Base-by-base conservation (phyloP, 352 stramenopile species). In the Globisporangium nodosum region DNA sequence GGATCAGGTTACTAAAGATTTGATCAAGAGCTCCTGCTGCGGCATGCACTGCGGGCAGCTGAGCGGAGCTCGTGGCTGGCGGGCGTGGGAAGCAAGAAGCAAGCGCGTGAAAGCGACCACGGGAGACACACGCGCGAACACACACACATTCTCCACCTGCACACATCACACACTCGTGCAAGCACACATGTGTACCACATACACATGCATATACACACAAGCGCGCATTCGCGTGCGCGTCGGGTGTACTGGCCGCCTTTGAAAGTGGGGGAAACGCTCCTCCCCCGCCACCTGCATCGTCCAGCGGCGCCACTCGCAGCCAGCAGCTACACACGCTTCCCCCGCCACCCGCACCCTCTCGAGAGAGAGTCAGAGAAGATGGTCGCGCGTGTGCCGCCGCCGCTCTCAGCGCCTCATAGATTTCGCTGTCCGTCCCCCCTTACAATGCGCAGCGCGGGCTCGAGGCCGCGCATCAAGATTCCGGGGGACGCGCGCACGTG, bases 1-100 rank as follows among this genome's bases (percentile, higher is more conserved):
- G 80, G 70, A 90, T 90, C 80, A 57, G 80, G 85, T 90, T 90
- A 90, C 80, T 90, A 90, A 90, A 90, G 80, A 87, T 79, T 71
- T 15, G 55, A 53, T 50, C 56, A 64, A 7, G 52, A 40, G 62
- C 31, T 80, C 71, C 76, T 83, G 69, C 65, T 65, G 74, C 61
- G 40, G 16, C 49, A 27, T 21, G 50, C 54, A 37, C 48, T 31
- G 30, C 49, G 47, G 37, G 27, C 45, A 49, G 35, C 53, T 50
- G 50, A 58, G 43, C 43, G 30, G 49, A 54, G 49, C 57, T 60
- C 42, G 33, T 35, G 48, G 40, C 16, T 27, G 46, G 20, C 18
- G 60, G 55, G 47, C 61, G 27, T 61, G 63, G 49, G 66, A 68
- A 47, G n/a, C 52, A 15, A 63, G 54, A 27, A 35, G 45, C 58